Evolutionary conservation across 345 rosid species (phyloP), one percentile per base, ranked within the genome.

Genomic region (Salix dunnii): DNA sequence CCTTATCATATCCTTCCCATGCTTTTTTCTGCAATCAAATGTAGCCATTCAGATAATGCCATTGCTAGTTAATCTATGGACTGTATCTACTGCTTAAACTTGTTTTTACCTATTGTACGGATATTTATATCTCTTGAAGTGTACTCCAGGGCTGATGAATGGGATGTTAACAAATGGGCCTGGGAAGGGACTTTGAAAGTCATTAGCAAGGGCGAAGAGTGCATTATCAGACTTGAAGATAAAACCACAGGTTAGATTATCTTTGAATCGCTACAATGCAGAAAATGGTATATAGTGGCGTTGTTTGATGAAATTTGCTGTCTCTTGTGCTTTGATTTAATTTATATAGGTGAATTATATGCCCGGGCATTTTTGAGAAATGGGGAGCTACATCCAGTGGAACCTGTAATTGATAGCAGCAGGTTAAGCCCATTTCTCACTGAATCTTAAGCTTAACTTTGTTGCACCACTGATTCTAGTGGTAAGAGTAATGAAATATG

Each of bases 151-250:
- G 99, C 99, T 76, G 99, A 94, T 89, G 99, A 96, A 78, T 96
- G 99, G 99, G 81, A 96, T 74, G 98, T 96, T 43, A 94, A 96
- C 84, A 92, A 96, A 84, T 96, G 99, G 99, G 94, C 91, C 71
- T 96, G 99, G 99, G 98, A 92, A 82, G 99, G 99, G 33, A 75
- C 78, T 10, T 71, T 96, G 76, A 96, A 89, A 85, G 99, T 96
- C 68, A 74, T 90, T 74, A 89, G 97, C 87, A 96, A 89, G 85
- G 98, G 90, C 58, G 99, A 96, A 88, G 99, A 94, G 48, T 96
- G 99, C 86, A 91, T 92, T 75, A 96, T 96, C 75, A 92, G 85
- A 83, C 99, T 96, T 75, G 97, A 92, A 85, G 98, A 96, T 81
- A 96, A 90, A 86, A 72, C 86, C 73, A 89, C 96, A 49, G 94